Conservation (phyloP, 2,329 filamentous ascomycete genomes). For the Alternaria brassicicola region DNA sequence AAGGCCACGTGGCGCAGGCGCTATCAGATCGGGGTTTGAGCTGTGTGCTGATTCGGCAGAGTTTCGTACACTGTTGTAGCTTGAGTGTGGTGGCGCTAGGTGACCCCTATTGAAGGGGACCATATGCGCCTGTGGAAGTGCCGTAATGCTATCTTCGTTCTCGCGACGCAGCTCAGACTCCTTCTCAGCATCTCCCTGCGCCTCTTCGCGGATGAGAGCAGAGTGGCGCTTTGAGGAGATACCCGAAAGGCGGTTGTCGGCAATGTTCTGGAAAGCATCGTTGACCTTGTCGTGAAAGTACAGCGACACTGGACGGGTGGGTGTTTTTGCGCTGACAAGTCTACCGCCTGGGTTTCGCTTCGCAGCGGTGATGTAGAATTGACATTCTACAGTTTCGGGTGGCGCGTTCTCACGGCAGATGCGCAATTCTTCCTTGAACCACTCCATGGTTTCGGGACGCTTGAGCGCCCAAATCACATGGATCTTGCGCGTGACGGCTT, state of each 20-base stretch:
- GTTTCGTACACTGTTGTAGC: slow-evolving; percentile 23
- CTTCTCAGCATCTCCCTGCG: slow-evolving; percentile 76
- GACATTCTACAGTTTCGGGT: slow-evolving; percentile 85
- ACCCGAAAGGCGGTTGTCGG: slow-evolving; percentile 66
- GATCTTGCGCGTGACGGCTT: slow-evolving; percentile 88
- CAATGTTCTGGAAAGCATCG: slow-evolving; percentile 84
- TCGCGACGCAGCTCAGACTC: slow-evolving; percentile 81
- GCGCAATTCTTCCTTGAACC: slow-evolving; percentile 93
- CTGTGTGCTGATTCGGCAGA: slow-evolving; percentile 29
- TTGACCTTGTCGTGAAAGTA: slow-evolving; percentile 86
- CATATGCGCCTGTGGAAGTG: slow-evolving; percentile 68
- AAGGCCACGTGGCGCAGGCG: slow-evolving; percentile 36
- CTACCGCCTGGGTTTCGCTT: slow-evolving; percentile 61
- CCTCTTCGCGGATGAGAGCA: slow-evolving; percentile 79
- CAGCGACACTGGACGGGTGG: slow-evolving; percentile 68
- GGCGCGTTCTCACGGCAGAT: slow-evolving; percentile 91
- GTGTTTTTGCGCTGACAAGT: slow-evolving; percentile 58
- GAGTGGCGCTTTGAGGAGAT: slow-evolving; percentile 69
- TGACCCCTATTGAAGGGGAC: slow-evolving; percentile 45
- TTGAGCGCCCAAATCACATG: slow-evolving; percentile 95
- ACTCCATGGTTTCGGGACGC: slow-evolving; percentile 90
- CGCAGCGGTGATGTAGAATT: slow-evolving; percentile 89
- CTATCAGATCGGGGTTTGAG: slow-evolving; percentile 36
- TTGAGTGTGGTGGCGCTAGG: slow-evolving; percentile 48
- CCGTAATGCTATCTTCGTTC: slow-evolving; percentile 83